Conservation (phyloP, 2,329 filamentous ascomycete genomes). For the Penicillium palitans region DNA sequence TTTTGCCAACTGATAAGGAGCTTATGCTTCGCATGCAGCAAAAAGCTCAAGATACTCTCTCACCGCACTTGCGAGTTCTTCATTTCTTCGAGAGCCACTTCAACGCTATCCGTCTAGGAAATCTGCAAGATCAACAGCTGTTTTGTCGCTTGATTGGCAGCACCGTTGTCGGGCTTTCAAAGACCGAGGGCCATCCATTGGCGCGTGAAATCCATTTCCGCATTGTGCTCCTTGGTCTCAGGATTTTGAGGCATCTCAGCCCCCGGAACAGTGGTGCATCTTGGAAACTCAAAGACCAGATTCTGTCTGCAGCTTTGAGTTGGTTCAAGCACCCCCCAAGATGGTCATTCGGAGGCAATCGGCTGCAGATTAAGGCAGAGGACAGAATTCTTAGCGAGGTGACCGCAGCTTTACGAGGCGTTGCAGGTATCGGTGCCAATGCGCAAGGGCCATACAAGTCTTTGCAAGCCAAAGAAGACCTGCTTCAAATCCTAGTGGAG, state of each 20-base stretch:
- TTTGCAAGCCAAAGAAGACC: conserved; percentile 74
- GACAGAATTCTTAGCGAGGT: conserved; percentile 78
- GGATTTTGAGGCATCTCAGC: conserved; percentile 71
- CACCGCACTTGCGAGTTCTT: conserved; percentile 80
- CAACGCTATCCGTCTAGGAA: conserved; percentile 85
- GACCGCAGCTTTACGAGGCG: conserved; percentile 62
- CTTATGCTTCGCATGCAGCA: conserved; percentile 73
- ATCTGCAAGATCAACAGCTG: conserved; percentile 73
- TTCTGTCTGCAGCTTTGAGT: conserved; percentile 78
- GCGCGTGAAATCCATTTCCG: conserved; percentile 91
- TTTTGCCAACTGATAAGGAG: conserved; percentile 83
- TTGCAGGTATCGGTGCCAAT: conserved; percentile 59
- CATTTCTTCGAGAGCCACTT: conserved; percentile 95
- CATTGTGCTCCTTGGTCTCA: conserved; percentile 77
- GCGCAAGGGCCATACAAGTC: conserved; percentile 59
- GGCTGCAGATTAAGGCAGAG: conserved; percentile 91
- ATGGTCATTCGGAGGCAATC: conserved; percentile 96
- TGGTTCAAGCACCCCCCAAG: conserved; percentile 85
- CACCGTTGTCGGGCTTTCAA: conserved; percentile 72
- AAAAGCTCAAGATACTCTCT: conserved; percentile 75
- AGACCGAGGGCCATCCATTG: conserved; percentile 75
- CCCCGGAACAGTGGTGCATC: conserved; percentile 63
- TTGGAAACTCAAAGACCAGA: conserved; percentile 84
- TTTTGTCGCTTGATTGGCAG: conserved; percentile 79
- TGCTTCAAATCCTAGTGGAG: conserved; percentile 77